phyloP scores from a whole-genome alignment of 306 rosid genomes.

The Rubus idaeus region DNA sequence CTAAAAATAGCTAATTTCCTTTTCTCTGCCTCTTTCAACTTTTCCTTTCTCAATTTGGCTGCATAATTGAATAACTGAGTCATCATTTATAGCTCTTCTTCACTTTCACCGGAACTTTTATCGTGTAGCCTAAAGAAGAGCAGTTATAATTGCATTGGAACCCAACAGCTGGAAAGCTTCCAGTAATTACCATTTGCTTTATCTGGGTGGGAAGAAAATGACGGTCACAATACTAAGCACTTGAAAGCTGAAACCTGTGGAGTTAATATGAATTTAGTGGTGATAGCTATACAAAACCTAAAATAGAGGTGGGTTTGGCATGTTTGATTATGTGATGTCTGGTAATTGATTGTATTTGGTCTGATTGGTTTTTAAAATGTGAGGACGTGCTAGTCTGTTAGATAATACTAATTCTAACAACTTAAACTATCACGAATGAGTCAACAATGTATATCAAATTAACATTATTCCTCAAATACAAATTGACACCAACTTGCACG shows the following conservation, averaged over 20 bases:
- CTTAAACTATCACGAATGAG: not conserved
- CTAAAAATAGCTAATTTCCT: slow-evolving; percentile 7
- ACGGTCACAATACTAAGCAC: slow-evolving; percentile 2
- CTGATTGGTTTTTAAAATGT: not conserved
- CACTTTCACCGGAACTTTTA: not conserved
- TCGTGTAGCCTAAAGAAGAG: not conserved
- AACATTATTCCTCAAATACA: not conserved
- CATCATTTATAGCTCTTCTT: not conserved
- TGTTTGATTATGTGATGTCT: not conserved
- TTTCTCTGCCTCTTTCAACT: too few species aligned
- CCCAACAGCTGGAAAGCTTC: slow-evolving; percentile 25
- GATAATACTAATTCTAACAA: too few species aligned
- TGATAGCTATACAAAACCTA: not conserved
- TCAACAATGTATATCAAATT: not conserved
- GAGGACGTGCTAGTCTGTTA: not conserved
- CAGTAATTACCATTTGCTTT: not conserved
- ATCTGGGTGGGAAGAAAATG: slow-evolving; percentile 2
- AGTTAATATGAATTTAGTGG: not conserved
- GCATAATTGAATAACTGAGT: slow-evolving; percentile 8
- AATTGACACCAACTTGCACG: too few species aligned
- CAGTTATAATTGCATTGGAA: slow-evolving; percentile 17
- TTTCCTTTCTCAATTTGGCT: not conserved
- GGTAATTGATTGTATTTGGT: not conserved
- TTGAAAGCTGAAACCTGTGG: not conserved
- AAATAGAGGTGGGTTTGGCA: not conserved